Percentiles rank a stretch among this genome's conserved stretches.
phyloP scores from a whole-genome alignment of 2,329 filamentous ascomycete genomes.

The Apiospora koreana region DNA sequence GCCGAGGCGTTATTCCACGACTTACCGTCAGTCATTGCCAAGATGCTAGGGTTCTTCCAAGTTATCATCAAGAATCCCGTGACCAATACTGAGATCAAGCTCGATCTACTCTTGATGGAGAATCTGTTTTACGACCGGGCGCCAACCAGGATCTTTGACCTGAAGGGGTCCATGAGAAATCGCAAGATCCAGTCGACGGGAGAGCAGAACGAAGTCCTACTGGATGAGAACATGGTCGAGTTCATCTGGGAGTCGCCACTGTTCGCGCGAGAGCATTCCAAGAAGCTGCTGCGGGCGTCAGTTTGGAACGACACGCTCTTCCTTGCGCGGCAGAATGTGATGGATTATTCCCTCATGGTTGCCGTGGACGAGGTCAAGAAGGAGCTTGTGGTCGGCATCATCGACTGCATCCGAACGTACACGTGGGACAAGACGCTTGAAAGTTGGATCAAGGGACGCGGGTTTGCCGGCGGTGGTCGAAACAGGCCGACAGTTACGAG shows the following conservation, averaged over 20 bases:
- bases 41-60: slow-evolving; percentile 99
- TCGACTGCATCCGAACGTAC: slow-evolving; percentile 97
- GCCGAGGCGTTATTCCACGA: slow-evolving; percentile 94
- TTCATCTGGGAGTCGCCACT: slow-evolving; percentile 97
- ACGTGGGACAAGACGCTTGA: slow-evolving; percentile 99
- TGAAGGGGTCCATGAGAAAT: slow-evolving; percentile 98
- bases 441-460: slow-evolving; percentile 98
- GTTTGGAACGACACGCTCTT: slow-evolving; percentile 99
- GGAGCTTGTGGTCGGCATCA: slow-evolving; percentile 95
- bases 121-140: slow-evolving; percentile 96
- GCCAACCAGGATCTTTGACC: slow-evolving; percentile 87
- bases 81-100: slow-evolving; percentile 91
- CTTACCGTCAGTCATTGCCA: slow-evolving; percentile 93
- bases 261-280: slow-evolving; percentile 93
- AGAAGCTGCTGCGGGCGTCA: slow-evolving; percentile 85
- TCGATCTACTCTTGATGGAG: slow-evolving; percentile 93
- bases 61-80: slow-evolving; percentile 94
- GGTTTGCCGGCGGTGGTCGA: slow-evolving; percentile 73
- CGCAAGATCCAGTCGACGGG: slow-evolving; percentile 95
- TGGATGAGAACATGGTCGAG: slow-evolving; percentile 99
- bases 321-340: slow-evolving; percentile 90
- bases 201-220: slow-evolving; percentile 91
- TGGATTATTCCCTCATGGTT: slow-evolving; percentile 99
- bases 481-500: slow-evolving; percentile 94
- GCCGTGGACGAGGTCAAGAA: slow-evolving; percentile 89